Conservation (phyloP, 2,329 filamentous ascomycete species). For the Fusarium tricinctum region DNA sequence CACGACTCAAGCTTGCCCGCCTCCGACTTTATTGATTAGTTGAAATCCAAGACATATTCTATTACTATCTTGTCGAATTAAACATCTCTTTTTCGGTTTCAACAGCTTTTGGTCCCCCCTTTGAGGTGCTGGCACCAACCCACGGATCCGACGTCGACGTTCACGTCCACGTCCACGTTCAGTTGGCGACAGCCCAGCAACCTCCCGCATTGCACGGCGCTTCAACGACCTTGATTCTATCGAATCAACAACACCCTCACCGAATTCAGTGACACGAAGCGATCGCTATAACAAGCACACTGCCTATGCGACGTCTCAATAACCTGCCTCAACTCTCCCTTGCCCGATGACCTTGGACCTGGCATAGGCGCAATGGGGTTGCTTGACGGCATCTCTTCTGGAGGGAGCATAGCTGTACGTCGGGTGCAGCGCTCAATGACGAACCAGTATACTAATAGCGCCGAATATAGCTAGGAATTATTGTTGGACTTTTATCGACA, state of each 20-base stretch:
- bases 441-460: conserved; percentile 40
- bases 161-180: neutral
- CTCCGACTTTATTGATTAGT: conserved; percentile 41
- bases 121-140: conserved; percentile 41
- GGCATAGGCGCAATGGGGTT: conserved; percentile 72
- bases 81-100: conserved; percentile 1
- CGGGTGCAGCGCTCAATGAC: conserved; percentile 5
- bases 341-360: conserved; percentile 64
- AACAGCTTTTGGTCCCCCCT: conserved; percentile 1
- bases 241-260: conserved; percentile 18
- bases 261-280: conserved; percentile 16
- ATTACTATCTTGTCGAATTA: conserved; percentile 25
- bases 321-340: conserved; percentile 42
- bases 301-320: conserved; percentile 48
- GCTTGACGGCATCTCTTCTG: conserved; percentile 81
- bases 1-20: conserved; percentile 34
- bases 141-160: conserved; percentile 9
- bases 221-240: conserved; percentile 30
- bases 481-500: conserved; percentile 93
- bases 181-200: conserved; percentile 25
- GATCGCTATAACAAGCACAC: conserved; percentile 10
- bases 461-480: conserved; percentile 80
- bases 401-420: conserved; percentile 81
- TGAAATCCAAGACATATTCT: conserved; percentile 35
- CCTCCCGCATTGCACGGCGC: conserved; percentile 25